Evolutionary conservation across 768 basidiomycete species (phyloP).

Genomic region (Boletus vermiculosoides): DNA sequence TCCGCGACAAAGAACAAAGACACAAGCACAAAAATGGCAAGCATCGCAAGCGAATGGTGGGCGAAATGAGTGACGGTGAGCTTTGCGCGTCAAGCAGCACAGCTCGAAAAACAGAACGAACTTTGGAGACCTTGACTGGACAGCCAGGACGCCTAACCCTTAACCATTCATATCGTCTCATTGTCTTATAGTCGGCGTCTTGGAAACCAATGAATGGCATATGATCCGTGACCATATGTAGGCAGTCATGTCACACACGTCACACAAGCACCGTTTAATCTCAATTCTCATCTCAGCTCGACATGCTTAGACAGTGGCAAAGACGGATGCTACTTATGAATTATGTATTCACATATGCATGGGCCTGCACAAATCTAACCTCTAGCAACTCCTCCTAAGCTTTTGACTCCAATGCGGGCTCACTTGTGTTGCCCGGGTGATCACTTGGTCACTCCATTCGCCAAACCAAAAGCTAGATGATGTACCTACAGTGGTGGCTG

Average conservation of each 20-base stretch:
- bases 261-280: not conserved
- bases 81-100: slow-evolving; percentile 16
- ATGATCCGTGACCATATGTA: not conserved
- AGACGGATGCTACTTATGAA: not conserved
- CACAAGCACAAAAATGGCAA: slow-evolving; percentile 11
- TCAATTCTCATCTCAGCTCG: not conserved
- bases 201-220: slow-evolving; percentile 8
- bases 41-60: slow-evolving; percentile 20
- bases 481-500: slow-evolving; percentile 17
- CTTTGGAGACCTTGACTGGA: not conserved
- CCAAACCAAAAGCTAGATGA: not conserved
- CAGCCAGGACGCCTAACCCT: not conserved
- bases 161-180: not conserved
- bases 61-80: slow-evolving; percentile 17
- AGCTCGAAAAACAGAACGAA: not conserved
- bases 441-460: slow-evolving; percentile 4
- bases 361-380: slow-evolving; percentile 7
- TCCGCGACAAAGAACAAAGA: slow-evolving; percentile 8
- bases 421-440: not conserved
- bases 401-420: slow-evolving; percentile 7
- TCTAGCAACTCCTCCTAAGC: not conserved
- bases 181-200: slow-evolving; percentile 11
- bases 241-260: not conserved
- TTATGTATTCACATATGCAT: not conserved
- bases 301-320: not conserved